Evolutionary conservation across 1,284 basidiomycete species (phyloP).

Genomic region (Ceratobasidium sp.): DNA sequence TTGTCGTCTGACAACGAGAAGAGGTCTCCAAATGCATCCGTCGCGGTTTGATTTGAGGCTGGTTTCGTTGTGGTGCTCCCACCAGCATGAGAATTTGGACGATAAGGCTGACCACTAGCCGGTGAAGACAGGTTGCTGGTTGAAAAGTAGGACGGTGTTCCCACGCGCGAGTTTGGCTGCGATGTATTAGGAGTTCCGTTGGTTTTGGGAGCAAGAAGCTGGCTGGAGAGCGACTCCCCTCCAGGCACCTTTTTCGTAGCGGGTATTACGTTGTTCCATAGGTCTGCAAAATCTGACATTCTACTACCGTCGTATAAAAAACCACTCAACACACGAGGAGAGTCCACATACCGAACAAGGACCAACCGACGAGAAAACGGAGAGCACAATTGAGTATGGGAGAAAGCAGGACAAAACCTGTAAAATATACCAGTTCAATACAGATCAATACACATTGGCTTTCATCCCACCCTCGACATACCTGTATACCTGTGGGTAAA

Average conservation of each 20-base stretch:
- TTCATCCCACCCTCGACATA: too few species aligned
- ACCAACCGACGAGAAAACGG: not conserved
- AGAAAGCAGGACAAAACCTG: too few species aligned
- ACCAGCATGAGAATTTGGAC: conserved; percentile 13
- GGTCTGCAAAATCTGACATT: conserved; percentile 42
- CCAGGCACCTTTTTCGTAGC: conserved; percentile 10
- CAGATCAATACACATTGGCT: too few species aligned
- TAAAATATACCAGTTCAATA: too few species aligned
- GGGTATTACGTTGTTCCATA: conserved; percentile 36
- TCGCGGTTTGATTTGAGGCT: not conserved
- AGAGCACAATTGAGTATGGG: not conserved
- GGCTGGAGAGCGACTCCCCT: conserved; percentile 16
- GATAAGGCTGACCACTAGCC: conserved; percentile 14
- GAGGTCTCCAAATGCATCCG: conserved; percentile 41
- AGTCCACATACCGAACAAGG: not conserved
- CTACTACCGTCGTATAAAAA: not conserved
- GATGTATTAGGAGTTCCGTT: conserved; percentile 1
- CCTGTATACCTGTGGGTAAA: too few species aligned
- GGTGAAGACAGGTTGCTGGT: conserved; percentile 13
- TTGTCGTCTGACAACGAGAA: conserved; percentile 21
- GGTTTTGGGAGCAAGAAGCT: conserved; percentile 25
- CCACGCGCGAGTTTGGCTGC: conserved; percentile 27
- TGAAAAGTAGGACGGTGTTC: conserved; percentile 33
- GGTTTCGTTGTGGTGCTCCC: not conserved
- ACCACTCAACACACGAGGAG: conserved; percentile 9